Percentiles rank a stretch among this genome's conserved stretches.
Conservation (phyloP, 441 rosid genomes). For the Lepidium campestre region DNA sequence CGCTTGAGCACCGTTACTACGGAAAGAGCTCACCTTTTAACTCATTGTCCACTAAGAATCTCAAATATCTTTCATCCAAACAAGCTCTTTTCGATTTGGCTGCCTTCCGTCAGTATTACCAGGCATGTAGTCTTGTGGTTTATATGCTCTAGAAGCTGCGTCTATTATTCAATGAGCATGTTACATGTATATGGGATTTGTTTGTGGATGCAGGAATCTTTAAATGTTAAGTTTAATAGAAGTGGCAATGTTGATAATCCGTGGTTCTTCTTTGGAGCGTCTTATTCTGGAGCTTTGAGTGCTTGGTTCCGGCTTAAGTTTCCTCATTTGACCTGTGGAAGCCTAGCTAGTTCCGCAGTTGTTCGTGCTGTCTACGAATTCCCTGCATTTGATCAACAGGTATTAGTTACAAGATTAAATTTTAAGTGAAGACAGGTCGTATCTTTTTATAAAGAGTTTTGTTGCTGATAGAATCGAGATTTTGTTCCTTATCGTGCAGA, state of each 20-base stretch:
- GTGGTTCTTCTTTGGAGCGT: constrained; percentile 84
- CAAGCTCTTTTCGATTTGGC: constrained; percentile 92
- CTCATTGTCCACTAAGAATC: constrained; percentile 53
- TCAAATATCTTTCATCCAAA: constrained; percentile 84
- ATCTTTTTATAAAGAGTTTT: neutral
- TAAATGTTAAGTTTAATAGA: constrained; percentile 57
- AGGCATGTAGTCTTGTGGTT: constrained; percentile 39
- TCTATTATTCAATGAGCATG: neutral
- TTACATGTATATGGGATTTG: neutral
- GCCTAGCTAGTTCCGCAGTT: constrained; percentile 96
- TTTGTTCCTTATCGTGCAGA: constrained; percentile 33
- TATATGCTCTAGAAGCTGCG: neutral
- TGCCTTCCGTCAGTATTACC: constrained; percentile 71
- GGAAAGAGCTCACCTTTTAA: constrained; percentile 90
- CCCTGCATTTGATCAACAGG: constrained; percentile 84
- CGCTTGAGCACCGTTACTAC: constrained; percentile 95
- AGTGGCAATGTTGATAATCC: constrained; percentile 48
- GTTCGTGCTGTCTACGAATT: constrained; percentile 78
- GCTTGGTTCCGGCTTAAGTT: constrained; percentile 95
- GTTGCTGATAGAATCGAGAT: neutral
- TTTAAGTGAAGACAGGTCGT: neutral
- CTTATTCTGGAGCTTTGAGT: constrained; percentile 92
- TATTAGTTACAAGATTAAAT: neutral
- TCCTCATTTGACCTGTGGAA: constrained; percentile 92
- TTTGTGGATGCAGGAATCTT: constrained; percentile 43